Evolutionary conservation across 169 alveolate species (phyloP).

Genomic region (Plasmodium gallinaceum): DNA sequence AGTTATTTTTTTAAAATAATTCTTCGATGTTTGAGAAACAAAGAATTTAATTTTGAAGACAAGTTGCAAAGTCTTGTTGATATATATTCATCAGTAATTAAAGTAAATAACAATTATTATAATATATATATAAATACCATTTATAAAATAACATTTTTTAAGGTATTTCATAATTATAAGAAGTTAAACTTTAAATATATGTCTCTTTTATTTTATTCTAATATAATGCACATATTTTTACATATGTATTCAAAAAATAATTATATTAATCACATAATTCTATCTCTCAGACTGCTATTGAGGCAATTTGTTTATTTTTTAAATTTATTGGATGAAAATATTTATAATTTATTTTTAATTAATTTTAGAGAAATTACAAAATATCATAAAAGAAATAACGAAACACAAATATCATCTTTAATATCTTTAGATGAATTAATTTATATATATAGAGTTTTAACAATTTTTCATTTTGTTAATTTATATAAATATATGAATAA

Average conservation of each 20-base stretch:
- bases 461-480: conserved; percentile 50
- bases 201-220: conserved; percentile 75
- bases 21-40: not conserved
- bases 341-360: conserved; percentile 14
- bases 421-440: conserved; percentile 43
- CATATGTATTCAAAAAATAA: conserved; percentile 22
- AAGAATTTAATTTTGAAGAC: conserved; percentile 17
- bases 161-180: conserved; percentile 35
- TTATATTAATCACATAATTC: conserved; percentile 3
- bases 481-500: conserved; percentile 62
- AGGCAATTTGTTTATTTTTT: conserved; percentile 22
- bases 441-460: conserved; percentile 54
- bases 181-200: conserved; percentile 52
- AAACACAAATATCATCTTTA: not conserved
- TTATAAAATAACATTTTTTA: conserved; percentile 22
- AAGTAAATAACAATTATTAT: conserved; percentile 32
- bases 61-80: conserved; percentile 34
- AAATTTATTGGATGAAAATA: conserved; percentile 51
- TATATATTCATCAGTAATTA: conserved; percentile 61
- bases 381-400: conserved; percentile 13
- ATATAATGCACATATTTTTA: conserved; percentile 59
- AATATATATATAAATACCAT: conserved; percentile 26
- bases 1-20: conserved; percentile 25
- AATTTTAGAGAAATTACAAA: conserved; percentile 27
- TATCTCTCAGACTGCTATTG: conserved; percentile 30